phyloP scores from a whole-genome alignment of 768 basidiomycete genomes.

The Suillus americanus region DNA sequence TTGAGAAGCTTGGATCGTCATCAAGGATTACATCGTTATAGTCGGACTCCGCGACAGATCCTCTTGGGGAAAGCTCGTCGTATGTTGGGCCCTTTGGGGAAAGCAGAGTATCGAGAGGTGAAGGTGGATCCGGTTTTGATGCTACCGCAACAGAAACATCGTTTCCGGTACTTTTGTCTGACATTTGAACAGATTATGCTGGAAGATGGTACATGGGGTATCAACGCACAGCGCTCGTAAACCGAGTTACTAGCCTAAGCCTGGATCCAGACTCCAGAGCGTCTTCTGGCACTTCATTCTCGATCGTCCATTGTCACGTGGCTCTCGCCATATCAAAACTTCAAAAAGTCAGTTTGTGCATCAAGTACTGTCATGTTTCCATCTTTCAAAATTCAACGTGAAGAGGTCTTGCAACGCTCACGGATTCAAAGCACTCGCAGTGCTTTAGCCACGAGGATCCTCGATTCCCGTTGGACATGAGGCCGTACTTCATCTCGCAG shows the following conservation, averaged over 20 bases:
- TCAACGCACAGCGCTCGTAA: background rate
- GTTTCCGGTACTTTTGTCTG: slow-evolving; percentile 14
- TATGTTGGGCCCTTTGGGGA: slow-evolving; percentile 44
- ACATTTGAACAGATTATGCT: slow-evolving; percentile 18
- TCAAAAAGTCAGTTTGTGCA: background rate
- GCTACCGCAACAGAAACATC: slow-evolving; percentile 8
- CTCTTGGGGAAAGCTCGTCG: slow-evolving; percentile 28
- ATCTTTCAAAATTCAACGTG: background rate
- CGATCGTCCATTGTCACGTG: background rate
- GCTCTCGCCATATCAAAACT: background rate
- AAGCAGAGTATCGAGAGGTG: slow-evolving; percentile 47
- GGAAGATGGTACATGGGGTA: slow-evolving; percentile 13
- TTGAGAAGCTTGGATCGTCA: slow-evolving; percentile 51
- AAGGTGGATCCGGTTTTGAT: slow-evolving; percentile 15
- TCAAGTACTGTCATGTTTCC: background rate
- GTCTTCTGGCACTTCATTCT: background rate
- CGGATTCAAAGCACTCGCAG: background rate
- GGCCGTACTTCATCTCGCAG: background rate
- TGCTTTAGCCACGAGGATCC: background rate
- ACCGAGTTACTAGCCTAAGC: background rate
- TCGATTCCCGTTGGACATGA: background rate
- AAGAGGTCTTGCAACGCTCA: background rate
- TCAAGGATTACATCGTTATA: slow-evolving; percentile 59
- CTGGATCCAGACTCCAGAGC: background rate
- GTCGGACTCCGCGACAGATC: slow-evolving; percentile 57